Evolutionary conservation across 1,284 basidiomycete genomes (phyloP).

Genomic region (Irpex sp.): DNA sequence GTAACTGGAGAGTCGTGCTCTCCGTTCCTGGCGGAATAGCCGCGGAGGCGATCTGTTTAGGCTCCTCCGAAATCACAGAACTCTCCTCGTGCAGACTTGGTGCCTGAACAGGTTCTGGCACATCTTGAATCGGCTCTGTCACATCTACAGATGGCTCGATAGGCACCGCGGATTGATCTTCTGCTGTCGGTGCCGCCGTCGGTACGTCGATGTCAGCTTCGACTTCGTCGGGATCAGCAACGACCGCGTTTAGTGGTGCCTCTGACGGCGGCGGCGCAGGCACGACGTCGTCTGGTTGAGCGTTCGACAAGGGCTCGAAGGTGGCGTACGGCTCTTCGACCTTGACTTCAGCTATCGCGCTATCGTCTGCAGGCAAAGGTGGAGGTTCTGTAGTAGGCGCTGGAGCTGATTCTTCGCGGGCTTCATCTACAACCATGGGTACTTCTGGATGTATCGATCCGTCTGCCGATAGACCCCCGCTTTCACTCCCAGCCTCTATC

Average conservation of each 20-base stretch:
- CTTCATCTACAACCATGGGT: not conserved
- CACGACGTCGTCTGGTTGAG: not conserved
- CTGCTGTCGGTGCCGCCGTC: not conserved
- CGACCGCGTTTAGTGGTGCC: not conserved
- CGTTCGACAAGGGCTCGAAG: not conserved
- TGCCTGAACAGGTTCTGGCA: not conserved
- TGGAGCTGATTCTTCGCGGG: not conserved
- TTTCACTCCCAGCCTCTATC: not conserved
- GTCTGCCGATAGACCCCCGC: not conserved
- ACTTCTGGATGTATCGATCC: not conserved
- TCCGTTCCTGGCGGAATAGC: not conserved
- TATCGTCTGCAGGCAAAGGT: not conserved
- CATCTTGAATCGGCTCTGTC: not conserved
- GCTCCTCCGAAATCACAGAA: not conserved
- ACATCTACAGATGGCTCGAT: not conserved
- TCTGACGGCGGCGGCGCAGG: not conserved
- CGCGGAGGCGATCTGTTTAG: not conserved
- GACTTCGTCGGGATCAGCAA: not conserved
- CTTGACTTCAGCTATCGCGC: not conserved
- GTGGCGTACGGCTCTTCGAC: not conserved
- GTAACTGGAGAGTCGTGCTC: not conserved
- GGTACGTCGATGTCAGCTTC: not conserved
- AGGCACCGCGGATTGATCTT: not conserved
- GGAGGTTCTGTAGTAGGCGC: not conserved
- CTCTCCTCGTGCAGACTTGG: not conserved